A percentile compares a stretch with the other conserved stretches of the same genome.
Conservation (phyloP, 1,284 basidiomycete genomes). For the Cryptococcus sp. region DNA sequence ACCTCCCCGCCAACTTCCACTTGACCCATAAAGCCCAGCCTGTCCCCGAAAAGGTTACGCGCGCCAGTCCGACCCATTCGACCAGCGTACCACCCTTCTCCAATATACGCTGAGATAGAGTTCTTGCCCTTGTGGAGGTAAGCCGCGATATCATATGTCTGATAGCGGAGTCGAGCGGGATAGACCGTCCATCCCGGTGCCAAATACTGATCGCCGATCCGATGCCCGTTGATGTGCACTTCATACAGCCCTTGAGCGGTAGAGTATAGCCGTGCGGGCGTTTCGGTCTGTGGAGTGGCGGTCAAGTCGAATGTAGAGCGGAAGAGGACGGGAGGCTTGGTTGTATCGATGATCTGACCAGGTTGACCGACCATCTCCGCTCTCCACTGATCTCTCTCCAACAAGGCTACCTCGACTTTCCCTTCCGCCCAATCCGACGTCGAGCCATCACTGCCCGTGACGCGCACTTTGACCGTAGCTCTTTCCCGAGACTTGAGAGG, state of each 20-base stretch:
- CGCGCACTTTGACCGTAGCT: slow-evolving; percentile 23
- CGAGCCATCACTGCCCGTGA: slow-evolving; percentile 20
- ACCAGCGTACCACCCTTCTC: slow-evolving; percentile 44
- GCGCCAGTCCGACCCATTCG: slow-evolving; percentile 26
- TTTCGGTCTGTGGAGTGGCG: background rate
- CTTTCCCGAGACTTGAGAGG: slow-evolving; percentile 28
- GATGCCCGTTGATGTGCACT: slow-evolving; percentile 36
- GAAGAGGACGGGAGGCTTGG: slow-evolving; percentile 36
- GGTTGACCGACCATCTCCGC: slow-evolving; percentile 25
- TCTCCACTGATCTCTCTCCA: slow-evolving; percentile 30
- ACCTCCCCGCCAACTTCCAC: slow-evolving; percentile 32
- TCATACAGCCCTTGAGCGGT: slow-evolving; percentile 48
- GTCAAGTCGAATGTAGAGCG: slow-evolving; percentile 20
- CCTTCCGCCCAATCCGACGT: slow-evolving; percentile 16
- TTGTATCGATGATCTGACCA: slow-evolving; percentile 12
- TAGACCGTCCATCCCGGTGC: slow-evolving; percentile 49
- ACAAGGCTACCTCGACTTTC: slow-evolving; percentile 30
- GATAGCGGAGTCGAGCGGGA: slow-evolving; percentile 38
- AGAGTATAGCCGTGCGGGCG: slow-evolving; percentile 36
- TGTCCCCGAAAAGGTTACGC: slow-evolving; percentile 36
- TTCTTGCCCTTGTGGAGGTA: slow-evolving; percentile 31
- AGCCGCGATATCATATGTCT: slow-evolving; percentile 35
- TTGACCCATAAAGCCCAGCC: slow-evolving; percentile 32
- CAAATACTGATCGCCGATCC: slow-evolving; percentile 41
- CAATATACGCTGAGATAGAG: slow-evolving; percentile 29